Conservation (phyloP, 768 basidiomycete genomes). For the Hemileccinum impolitum region DNA sequence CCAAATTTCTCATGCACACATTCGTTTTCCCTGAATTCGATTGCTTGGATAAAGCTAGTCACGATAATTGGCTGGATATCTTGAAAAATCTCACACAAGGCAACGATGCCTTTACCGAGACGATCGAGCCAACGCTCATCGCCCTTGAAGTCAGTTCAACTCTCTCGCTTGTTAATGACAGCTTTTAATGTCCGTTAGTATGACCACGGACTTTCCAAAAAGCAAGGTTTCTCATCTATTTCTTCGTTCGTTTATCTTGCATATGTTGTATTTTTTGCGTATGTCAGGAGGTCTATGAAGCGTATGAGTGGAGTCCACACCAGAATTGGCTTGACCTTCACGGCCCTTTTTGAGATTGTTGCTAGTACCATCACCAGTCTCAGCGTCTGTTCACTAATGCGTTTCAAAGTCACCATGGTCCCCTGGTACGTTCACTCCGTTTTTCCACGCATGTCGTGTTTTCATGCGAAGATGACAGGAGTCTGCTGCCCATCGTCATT, state of each 20-base stretch:
- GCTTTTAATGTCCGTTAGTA: conserved; percentile 39
- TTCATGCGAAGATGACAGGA: conserved; percentile 44
- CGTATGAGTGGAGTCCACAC: conserved; percentile 86
- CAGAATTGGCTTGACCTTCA: conserved; percentile 86
- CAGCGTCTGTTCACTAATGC: conserved; percentile 86
- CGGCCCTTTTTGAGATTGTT: conserved; percentile 86
- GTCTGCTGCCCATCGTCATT: conserved; percentile 88
- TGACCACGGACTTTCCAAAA: conserved; percentile 45
- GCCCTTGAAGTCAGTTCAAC: conserved; percentile 39
- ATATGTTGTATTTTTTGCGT: conserved; percentile 71
- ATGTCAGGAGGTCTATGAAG: conserved; percentile 73
- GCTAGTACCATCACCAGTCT: conserved; percentile 93
- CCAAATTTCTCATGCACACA: conserved; percentile 71
- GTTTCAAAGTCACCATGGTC: conserved; percentile 86
- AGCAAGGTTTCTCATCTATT: conserved; percentile 53
- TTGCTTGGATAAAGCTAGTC: conserved; percentile 61
- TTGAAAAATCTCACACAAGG: conserved; percentile 42
- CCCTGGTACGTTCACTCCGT: conserved; percentile 60
- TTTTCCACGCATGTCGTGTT: not conserved
- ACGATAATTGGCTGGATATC: conserved; percentile 59
- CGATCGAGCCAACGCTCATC: conserved; percentile 42
- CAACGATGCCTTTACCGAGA: conserved; percentile 36
- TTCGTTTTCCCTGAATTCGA: conserved; percentile 79
- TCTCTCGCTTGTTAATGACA: conserved; percentile 12
- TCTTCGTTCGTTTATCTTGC: conserved; percentile 72